Evolutionary conservation across 2,329 filamentous ascomycete species (phyloP).

Genomic region (Ploettnerulaceae sp.): DNA sequence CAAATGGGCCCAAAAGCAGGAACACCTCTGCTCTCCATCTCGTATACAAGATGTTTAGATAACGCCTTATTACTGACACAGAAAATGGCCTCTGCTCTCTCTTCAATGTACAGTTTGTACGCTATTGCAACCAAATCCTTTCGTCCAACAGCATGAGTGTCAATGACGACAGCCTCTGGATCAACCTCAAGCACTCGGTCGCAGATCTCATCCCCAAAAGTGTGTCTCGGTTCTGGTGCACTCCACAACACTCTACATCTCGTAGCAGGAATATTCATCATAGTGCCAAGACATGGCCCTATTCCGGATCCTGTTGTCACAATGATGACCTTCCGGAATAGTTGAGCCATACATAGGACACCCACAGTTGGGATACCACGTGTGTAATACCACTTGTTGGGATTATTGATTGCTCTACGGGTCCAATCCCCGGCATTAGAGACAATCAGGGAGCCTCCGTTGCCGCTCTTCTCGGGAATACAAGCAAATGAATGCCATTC

Average conservation of each 20-base stretch:
- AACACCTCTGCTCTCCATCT: slow-evolving; percentile 36
- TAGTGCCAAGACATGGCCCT: slow-evolving; percentile 35
- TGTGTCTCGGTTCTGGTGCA: slow-evolving; percentile 34
- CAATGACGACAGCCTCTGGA: slow-evolving; percentile 33
- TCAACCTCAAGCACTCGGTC: slow-evolving; percentile 34
- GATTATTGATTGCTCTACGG: slow-evolving; percentile 44
- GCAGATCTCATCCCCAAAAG: slow-evolving; percentile 35
- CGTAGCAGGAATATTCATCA: slow-evolving; percentile 30
- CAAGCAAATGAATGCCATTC: slow-evolving; percentile 58
- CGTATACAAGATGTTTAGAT: slow-evolving; percentile 37
- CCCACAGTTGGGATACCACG: slow-evolving; percentile 44
- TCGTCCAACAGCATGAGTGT: slow-evolving; percentile 34
- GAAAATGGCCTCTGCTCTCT: slow-evolving; percentile 36
- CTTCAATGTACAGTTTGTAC: slow-evolving; percentile 31
- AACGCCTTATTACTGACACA: slow-evolving; percentile 36
- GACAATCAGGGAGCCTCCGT: slow-evolving; percentile 50
- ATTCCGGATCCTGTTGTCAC: slow-evolving; percentile 39
- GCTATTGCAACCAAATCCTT: slow-evolving; percentile 35
- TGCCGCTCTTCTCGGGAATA: slow-evolving; percentile 43
- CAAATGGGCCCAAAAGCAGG: slow-evolving; percentile 37
- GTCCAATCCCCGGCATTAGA: slow-evolving; percentile 58
- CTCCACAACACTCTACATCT: slow-evolving; percentile 35
- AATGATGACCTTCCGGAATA: slow-evolving; percentile 36
- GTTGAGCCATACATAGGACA: slow-evolving; percentile 35
- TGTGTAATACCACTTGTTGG: slow-evolving; percentile 48